Evolutionary conservation across 148 eudicot genomes (phyloP), one percentile per base, ranked within the genome.

Genomic region (Polygonum maritimum): DNA sequence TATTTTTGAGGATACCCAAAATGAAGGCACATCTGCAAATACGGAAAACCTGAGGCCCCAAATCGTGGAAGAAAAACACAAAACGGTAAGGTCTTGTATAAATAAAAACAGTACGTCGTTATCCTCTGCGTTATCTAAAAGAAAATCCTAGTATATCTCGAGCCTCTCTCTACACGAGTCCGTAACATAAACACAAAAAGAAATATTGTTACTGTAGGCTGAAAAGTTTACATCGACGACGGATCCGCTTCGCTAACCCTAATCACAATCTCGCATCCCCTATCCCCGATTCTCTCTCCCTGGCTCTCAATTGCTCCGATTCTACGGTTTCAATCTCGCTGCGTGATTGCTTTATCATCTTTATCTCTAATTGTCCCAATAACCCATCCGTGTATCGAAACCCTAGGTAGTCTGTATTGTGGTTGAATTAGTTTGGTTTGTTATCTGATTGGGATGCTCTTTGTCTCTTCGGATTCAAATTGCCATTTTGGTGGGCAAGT

Each of bases 181-280:
- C 22, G 22, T 19, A 26, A 60, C 69, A 35, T 10, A 22, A 60
- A 60, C 26, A 60, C 69, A 60, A 7, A 60, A 5, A 26, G 31
- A 60, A 36, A 67, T 26, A 26, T 26, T 26, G 31, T 26, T 26
- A 26, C 31, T 26, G 31, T 26, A 26, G 31, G 31, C 31, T 1
- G 31, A 26, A 26, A 26, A 26, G 4, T 63, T 45, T 13, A 38
- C 45, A 5, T 67, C 45, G 71, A 67, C 71, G 71, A 35, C 36
- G 60, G 26, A n/a, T 67, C 44, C 71, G 45, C 71, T 15, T 36
- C 6, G 71, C 71, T 14, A 36, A 67, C 71, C 71, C 44, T 67
- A 67, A 67, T n/a, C 71, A 36, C 69, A 60, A 67, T 67, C 71
- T 38, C 63, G 63, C 63, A n/a, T 57, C 21, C 38, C 44, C 71